Percentiles rank a stretch among this genome's conserved stretches.
phyloP scores from a whole-genome alignment of 257 asterid species.

The Coffea canephora region DNA sequence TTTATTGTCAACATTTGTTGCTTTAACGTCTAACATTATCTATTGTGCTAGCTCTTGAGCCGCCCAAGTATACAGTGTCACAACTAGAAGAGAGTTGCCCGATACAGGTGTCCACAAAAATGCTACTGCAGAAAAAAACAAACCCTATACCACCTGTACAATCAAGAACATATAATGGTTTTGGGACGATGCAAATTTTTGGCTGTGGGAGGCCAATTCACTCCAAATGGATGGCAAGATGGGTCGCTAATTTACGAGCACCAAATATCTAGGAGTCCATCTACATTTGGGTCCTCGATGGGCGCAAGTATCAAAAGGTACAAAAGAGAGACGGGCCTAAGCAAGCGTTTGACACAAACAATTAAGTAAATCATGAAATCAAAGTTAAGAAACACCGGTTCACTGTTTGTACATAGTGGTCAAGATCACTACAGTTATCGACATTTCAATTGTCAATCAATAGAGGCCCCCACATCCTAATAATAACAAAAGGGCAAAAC shows the following conservation, averaged over 20 bases:
- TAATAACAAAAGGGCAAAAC: neutral
- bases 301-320: neutral
- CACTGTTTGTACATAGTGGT: constrained; percentile 3
- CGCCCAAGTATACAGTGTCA: no score
- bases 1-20: no score
- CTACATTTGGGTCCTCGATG: neutral
- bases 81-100: no score
- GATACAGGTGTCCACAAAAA: no score
- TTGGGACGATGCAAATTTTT: no score
- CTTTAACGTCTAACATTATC: no score
- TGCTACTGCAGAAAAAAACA: no score
- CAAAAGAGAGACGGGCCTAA: neutral
- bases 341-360: constrained; percentile 7
- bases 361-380: neutral
- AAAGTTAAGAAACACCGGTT: neutral
- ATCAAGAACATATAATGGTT: neutral
- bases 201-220: neutral
- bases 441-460: constrained; percentile 4
- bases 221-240: neutral
- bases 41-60: no score
- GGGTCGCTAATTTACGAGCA: neutral
- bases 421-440: constrained; percentile 8
- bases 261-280: neutral
- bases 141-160: no score
- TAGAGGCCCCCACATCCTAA: constrained; percentile 8